Conservation (phyloP, 306 rosid species). For the Acacia melanoxylon region DNA sequence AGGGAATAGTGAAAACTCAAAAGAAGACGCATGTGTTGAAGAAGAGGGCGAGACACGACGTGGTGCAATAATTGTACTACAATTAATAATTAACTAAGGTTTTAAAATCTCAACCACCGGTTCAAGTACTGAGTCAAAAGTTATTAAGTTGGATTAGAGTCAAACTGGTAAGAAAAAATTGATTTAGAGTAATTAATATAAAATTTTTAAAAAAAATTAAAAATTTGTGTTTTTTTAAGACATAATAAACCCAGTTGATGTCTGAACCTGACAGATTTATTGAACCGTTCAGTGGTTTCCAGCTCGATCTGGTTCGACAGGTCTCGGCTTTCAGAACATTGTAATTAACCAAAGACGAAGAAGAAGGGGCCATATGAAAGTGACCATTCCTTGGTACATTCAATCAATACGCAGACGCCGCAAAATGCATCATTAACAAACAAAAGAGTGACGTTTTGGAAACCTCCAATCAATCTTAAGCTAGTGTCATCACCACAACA, state of each 20-base stretch:
- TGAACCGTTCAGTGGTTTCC: too few relatives aligned
- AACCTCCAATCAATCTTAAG: neutral
- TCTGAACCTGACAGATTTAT: too few relatives aligned
- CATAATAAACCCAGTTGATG: too few relatives aligned
- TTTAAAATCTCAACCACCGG: too few relatives aligned
- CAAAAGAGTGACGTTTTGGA: neutral
- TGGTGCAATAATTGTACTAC: slow-evolving; percentile 4
- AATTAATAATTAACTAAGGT: neutral
- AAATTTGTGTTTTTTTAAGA: too few relatives aligned
- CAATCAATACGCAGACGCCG: neutral
- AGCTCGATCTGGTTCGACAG: too few relatives aligned
- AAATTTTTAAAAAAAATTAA: too few relatives aligned
- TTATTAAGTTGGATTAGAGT: too few relatives aligned
- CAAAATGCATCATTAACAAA: neutral
- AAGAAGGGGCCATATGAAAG: neutral
- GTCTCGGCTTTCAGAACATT: too few relatives aligned
- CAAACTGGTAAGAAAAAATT: too few relatives aligned
- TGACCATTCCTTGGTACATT: slow-evolving; percentile 3
- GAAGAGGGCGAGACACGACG: neutral
- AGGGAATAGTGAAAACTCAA: neutral
- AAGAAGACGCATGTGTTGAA: neutral
- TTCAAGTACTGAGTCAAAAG: too few relatives aligned
- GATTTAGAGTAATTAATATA: too few relatives aligned
- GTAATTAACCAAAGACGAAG: neutral
- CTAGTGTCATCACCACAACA: neutral